A percentile compares a stretch with the other conserved stretches of the same genome.
Conservation (phyloP, 495 filamentous ascomycete species). For the Aspergillus steynii region DNA sequence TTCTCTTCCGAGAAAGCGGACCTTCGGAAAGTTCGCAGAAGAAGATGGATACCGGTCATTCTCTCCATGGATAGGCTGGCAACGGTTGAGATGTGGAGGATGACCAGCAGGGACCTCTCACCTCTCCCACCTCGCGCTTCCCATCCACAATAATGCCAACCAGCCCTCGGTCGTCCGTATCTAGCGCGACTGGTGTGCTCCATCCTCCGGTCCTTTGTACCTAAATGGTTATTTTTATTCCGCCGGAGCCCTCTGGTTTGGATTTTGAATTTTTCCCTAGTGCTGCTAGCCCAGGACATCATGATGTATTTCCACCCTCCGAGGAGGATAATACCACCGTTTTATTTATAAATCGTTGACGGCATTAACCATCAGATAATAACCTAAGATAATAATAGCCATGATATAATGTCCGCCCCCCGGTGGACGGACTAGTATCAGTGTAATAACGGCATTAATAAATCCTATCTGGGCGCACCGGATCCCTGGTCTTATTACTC, state of each 20-base stretch:
- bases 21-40: constrained; percentile 12
- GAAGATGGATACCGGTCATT: constrained; percentile 11
- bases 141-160: constrained; percentile 2
- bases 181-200: not conserved
- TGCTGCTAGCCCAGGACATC: not conserved
- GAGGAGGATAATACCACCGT: not conserved
- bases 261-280: not conserved
- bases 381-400: constrained; percentile 11
- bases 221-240: not conserved
- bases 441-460: not conserved
- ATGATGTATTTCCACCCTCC: not conserved
- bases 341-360: not conserved
- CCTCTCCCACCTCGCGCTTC: not conserved
- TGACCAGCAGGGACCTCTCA: constrained; percentile 4
- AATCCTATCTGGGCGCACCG: constrained; percentile 1
- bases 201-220: not conserved
- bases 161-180: not conserved
- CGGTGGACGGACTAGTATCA: not conserved
- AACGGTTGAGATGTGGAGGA: constrained; percentile 26
- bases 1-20: constrained; percentile 11
- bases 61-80: constrained; percentile 16
- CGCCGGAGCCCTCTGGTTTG: too few species aligned
- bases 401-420: constrained; percentile 10
- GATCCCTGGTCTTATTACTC: not conserved
- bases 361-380: constrained; percentile 5